Evolutionary conservation across 371 early-diverging fungal genomes (phyloP), one percentile per base, ranked within the genome.

Genomic region (Capillidium heterosporum): DNA sequence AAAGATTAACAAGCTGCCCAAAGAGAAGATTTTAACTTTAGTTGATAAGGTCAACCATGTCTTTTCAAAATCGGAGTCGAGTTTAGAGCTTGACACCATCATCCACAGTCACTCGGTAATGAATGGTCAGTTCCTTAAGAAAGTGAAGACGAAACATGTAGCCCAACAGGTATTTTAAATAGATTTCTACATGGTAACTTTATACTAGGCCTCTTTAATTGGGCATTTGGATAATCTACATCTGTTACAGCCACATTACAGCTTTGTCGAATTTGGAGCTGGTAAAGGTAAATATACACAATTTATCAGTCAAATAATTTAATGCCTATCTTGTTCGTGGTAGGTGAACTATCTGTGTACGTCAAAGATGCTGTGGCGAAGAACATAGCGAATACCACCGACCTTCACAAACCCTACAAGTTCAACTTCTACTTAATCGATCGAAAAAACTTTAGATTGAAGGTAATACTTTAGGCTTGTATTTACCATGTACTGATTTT

Each of bases 211-310:
- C 11, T 91, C 92, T 2, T 66, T 91, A 3, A 47, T 90, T 3
- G 89, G 87, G 2, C 86, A 90, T 52, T 71, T 91, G 74, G 70
- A 72, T 15, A 62, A 69, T 13, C 64, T 67, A 24, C 70, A 73
- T 0, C 73, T 87, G 71, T 62, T 89, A 52, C 58, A 63, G 2
- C 32, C 59, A 8, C 71, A 80, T 32, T 63, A 73, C 10, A 75
- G 75, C 28, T 87, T 79, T 66, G 67, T 82, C 32, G 91, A 91
- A 64, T 88, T 89, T 70, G 91, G 90, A 17, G 81, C 85, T 26
- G 91, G 89, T 5, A 82, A 77, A 66, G 85, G 78, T 67, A 65
- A 58, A 32, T 46, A 59, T 13, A 56, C 58, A 11, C 56, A 47
- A 5, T 62, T 43, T 58, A 56, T 63, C 40, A 54, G n/a, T 32